Conservation (phyloP, 257 asterid species). For the Solanum chaucha region DNA sequence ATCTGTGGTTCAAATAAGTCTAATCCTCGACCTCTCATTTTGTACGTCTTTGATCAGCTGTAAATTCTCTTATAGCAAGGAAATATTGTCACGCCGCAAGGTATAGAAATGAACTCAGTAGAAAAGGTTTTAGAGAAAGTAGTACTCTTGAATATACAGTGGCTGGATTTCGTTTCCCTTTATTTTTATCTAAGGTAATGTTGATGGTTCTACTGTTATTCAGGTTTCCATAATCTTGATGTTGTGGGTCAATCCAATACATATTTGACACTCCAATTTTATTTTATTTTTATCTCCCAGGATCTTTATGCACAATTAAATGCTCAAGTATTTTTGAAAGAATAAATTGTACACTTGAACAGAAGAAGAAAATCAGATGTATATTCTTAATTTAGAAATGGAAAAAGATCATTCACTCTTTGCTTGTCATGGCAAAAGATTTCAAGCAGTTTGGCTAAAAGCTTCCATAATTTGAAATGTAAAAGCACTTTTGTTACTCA, state of each 20-base stretch:
- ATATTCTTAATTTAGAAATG: not conserved
- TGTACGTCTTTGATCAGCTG: not conserved
- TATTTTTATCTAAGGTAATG: not conserved
- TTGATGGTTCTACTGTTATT: not conserved
- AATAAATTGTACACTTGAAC: not conserved
- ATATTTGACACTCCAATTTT: not conserved
- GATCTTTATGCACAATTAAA: not conserved
- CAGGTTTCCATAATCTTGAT: not conserved
- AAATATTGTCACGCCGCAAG: not conserved
- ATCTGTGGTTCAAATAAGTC: not conserved
- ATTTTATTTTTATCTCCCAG: too few species aligned
- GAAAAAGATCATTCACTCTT: not conserved
- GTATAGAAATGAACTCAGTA: not conserved
- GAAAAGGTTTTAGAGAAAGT: not conserved
- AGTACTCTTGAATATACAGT: not conserved
- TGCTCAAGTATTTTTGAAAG: too few species aligned
- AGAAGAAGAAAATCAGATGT: not conserved
- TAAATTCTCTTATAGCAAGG: not conserved
- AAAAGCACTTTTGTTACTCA: not conserved
- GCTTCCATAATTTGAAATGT: not conserved
- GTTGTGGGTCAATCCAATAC: not conserved
- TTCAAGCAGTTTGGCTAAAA: not conserved
- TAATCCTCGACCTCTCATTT: not conserved
- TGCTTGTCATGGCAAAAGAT: not conserved
- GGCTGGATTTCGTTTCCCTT: not conserved